Evolutionary conservation across 345 rosid genomes (phyloP).

Genomic region (Sonneratia alba): DNA sequence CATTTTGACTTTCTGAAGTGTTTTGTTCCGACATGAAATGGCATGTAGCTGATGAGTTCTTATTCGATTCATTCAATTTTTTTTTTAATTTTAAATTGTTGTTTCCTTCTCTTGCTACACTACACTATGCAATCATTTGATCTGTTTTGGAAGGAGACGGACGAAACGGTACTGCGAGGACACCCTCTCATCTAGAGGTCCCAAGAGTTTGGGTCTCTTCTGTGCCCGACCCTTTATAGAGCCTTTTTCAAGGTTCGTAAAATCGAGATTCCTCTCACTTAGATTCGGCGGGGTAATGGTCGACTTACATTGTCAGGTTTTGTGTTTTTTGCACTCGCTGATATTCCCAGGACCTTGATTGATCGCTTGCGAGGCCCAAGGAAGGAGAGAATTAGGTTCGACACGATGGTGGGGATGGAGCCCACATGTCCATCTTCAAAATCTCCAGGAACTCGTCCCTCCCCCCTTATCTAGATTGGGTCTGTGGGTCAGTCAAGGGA

Average conservation of each 20-base stretch:
- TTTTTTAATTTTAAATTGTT: background rate
- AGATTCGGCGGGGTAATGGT: too few species aligned
- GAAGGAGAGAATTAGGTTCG: background rate
- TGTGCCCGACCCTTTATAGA: too few species aligned
- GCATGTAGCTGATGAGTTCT: background rate
- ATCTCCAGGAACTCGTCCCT: background rate
- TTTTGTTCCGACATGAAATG: background rate
- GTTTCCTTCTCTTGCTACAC: background rate
- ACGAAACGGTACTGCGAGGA: background rate
- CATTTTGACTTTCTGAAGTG: background rate
- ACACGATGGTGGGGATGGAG: too few species aligned
- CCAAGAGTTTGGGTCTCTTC: too few species aligned
- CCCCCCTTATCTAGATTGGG: background rate
- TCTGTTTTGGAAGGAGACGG: background rate
- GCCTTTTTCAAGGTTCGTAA: too few species aligned
- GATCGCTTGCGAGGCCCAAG: background rate
- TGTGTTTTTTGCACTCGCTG: background rate
- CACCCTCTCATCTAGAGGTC: too few species aligned
- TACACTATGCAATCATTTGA: conserved; percentile 1
- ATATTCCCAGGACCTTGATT: background rate
- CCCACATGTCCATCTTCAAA: background rate
- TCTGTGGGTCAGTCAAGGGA: background rate
- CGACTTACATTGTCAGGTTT: too few species aligned
- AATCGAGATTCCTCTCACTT: too few species aligned
- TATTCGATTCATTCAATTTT: background rate